Evolutionary conservation across 257 asterid species (phyloP).

Genomic region (Plantago elongata): DNA sequence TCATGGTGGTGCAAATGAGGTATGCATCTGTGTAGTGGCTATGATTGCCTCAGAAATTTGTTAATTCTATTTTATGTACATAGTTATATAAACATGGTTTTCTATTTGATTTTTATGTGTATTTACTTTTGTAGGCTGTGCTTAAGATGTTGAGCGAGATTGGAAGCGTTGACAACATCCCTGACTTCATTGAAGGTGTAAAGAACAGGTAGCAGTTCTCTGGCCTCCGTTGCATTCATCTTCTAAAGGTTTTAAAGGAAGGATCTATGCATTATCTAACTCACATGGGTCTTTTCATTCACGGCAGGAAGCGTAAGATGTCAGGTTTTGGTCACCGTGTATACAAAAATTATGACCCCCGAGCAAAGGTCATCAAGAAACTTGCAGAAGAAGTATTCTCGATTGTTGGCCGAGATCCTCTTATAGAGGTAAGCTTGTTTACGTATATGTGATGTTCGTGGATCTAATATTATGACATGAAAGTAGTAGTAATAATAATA

Average conservation of each 20-base stretch:
- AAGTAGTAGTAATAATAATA: not conserved
- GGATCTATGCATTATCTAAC: constrained; percentile 13
- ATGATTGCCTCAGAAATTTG: constrained; percentile 1
- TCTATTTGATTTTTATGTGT: constrained; percentile 12
- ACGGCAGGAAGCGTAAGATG: constrained; percentile 94
- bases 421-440: constrained; percentile 65
- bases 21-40: constrained; percentile 23
- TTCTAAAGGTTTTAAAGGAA: constrained; percentile 12
- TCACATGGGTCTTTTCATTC: constrained; percentile 2
- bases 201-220: constrained; percentile 59
- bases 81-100: constrained; percentile 1
- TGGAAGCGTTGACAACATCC: constrained; percentile 84
- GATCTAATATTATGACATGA: constrained; percentile 2
- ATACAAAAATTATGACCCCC: constrained; percentile 94
- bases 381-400: constrained; percentile 98
- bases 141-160: constrained; percentile 97
- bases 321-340: constrained; percentile 99
- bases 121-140: constrained; percentile 59
- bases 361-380: constrained; percentile 91
- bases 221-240: constrained; percentile 3
- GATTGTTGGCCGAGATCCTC: constrained; percentile 98
- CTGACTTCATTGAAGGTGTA: constrained; percentile 93
- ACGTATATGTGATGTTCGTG: not conserved
- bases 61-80: constrained; percentile 6
- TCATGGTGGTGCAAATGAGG: constrained; percentile 99